These are phyloP conservation scores for Suhomyces xylopsoci DNA, from an alignment of 805 yeast genomes.

Conservation along the genomic window DNA sequence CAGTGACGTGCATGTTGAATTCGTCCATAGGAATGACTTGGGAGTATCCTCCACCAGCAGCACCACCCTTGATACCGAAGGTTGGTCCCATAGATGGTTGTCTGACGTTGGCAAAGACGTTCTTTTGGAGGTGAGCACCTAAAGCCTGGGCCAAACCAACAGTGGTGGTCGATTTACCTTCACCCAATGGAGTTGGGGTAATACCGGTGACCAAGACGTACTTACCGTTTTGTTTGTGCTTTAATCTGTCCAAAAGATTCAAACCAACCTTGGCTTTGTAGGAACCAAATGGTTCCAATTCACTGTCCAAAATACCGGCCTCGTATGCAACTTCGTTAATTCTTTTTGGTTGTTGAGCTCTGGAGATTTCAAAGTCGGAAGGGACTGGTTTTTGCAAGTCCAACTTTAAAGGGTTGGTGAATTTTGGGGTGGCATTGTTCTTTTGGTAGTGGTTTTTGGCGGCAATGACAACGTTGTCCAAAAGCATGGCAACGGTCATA, in stretches of 20 bases:
- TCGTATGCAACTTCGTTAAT: slow-evolving; percentile 74
- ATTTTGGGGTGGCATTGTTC: slow-evolving; percentile 42
- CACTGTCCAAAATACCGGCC: slow-evolving; percentile 72
- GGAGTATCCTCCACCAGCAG: slow-evolving; percentile 98
- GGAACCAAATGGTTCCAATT: slow-evolving; percentile 85
- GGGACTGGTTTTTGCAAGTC: slow-evolving; percentile 66
- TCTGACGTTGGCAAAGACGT: slow-evolving; percentile 90
- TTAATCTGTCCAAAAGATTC: slow-evolving; percentile 58
- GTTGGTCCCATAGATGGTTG: slow-evolving; percentile 99
- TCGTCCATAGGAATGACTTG: slow-evolving; percentile 99
- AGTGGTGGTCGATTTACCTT: slow-evolving; percentile 96
- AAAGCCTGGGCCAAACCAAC: slow-evolving; percentile 96
- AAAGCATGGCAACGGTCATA: slow-evolving; percentile 91
- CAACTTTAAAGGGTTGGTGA: slow-evolving; percentile 55
- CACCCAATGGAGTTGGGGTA: slow-evolving; percentile 97
- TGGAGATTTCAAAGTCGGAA: slow-evolving; percentile 84
- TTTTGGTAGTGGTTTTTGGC: slow-evolving; percentile 51
- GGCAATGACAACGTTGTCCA: slow-evolving; percentile 67
- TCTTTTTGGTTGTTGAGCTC: slow-evolving; percentile 84
- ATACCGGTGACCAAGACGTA: slow-evolving; percentile 94
- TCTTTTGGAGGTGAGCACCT: slow-evolving; percentile 82
- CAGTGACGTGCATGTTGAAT: slow-evolving; percentile 95
- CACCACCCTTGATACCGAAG: slow-evolving; percentile 98
- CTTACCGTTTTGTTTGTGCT: slow-evolving; percentile 67
- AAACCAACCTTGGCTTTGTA: slow-evolving; percentile 85